Percentiles rank a stretch among this genome's conserved stretches.
phyloP scores from a whole-genome alignment of 1,284 basidiomycete species.

The Ustilago cynodontis region DNA sequence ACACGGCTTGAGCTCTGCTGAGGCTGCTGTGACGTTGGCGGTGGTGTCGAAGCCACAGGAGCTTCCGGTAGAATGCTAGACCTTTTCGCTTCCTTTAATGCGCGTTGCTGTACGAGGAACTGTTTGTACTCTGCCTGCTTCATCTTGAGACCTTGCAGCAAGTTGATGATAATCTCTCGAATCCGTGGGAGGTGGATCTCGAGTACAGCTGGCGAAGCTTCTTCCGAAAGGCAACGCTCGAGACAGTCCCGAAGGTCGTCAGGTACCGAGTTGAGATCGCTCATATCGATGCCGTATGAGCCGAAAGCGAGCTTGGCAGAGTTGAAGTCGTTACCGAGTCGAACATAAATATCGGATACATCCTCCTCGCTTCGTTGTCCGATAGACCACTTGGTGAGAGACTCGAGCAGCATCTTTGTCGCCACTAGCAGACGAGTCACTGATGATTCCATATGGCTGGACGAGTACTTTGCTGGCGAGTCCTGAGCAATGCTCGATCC shows the following conservation, averaged over 20 bases:
- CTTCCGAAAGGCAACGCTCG: constrained; percentile 89
- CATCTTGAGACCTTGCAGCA: constrained; percentile 88
- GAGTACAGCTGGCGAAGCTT: constrained; percentile 85
- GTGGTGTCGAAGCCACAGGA: constrained; percentile 18
- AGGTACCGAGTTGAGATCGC: constrained; percentile 88
- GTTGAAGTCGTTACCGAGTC: constrained; percentile 97
- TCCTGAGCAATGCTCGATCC: constrained; percentile 19
- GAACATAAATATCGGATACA: constrained; percentile 96
- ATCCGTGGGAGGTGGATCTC: constrained; percentile 91
- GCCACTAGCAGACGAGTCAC: constrained; percentile 93
- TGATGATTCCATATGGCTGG: constrained; percentile 80
- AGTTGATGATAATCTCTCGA: constrained; percentile 89
- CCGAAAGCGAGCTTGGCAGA: constrained; percentile 89
- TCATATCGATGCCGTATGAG: constrained; percentile 88
- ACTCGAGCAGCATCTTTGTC: constrained; percentile 92
- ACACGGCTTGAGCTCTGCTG: constrained; percentile 20
- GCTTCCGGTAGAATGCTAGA: constrained; percentile 27
- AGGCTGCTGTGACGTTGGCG: constrained; percentile 10
- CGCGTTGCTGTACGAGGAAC: constrained; percentile 56
- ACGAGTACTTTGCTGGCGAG: constrained; percentile 45
- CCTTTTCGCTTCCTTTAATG: constrained; percentile 32
- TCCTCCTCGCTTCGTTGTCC: constrained; percentile 81
- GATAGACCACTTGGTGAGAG: constrained; percentile 78
- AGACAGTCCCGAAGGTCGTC: constrained; percentile 88
- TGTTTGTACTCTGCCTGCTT: constrained; percentile 84